Base-by-base conservation (phyloP, 2,329 filamentous ascomycete species). In the Pseudofabraea citricarpa region DNA sequence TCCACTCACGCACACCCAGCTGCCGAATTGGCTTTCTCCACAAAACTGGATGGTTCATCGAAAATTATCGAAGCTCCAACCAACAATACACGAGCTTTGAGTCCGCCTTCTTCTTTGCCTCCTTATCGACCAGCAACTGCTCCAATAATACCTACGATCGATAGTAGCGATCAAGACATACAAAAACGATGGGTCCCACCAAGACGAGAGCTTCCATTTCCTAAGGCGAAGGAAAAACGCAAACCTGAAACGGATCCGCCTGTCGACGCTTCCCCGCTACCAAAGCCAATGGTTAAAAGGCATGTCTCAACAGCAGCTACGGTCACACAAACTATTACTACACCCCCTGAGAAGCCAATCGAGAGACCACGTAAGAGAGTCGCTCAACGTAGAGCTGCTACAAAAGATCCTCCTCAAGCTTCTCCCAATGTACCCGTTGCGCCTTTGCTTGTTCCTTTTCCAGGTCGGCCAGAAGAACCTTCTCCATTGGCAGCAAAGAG, bases 121-220 rank as follows among this genome's bases (percentile, higher is more conserved):
- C n/a, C 37, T 26, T 36, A 44, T n/a, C 24, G 48, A 10, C 51
- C 50, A 31, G 38, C 44, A 9, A 53, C 53, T 35, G 50, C 43
- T 21, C 46, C 47, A 32, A 21, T 40, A 5, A 29, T 46, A 20
- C 18, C 35, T 18, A 23, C 9, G 32, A 44, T 24, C 45, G 36
- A 18, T 40, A 39, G 21, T 32, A 8, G 12, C 8, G 18, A 26
- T 31, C 10, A 13, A 20, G 45, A 47, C 21, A 31, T 32, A 20
- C 18, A 26, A 2, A 40, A 36, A 23, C 24, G 50, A 21, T 41
- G 39, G 35, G 49, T 58, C 36, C 56, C 58, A 13, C 56, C 57
- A 19, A 55, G 40, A 43, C 49, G 54, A 36, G 44, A 50, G 33
- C 44, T 60, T n/a, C 58, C 59, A 3, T 60, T 60, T 20, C 44